Base-by-base conservation (phyloP, 1,284 basidiomycete genomes). In the Dichomitus squalens region DNA sequence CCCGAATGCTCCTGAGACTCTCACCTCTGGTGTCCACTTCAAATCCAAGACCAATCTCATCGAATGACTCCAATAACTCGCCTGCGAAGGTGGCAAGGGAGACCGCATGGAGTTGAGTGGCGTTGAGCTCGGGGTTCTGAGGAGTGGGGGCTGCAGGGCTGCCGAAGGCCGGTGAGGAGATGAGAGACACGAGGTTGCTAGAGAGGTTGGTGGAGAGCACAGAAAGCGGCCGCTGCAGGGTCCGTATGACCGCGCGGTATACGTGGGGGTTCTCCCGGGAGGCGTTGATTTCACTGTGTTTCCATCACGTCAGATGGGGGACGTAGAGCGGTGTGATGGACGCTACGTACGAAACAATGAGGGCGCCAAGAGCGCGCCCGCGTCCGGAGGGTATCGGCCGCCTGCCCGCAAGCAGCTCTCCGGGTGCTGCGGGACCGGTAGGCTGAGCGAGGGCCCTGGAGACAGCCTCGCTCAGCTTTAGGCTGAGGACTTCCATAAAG, bases 401-500 rank as follows among this genome's bases (percentile, higher is more conserved):
- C 65, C 81, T 85, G 27, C 89, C 88, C 48, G 75, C 73, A 16
- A 89, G 69, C 36, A 79, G 70, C 58, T 90, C 88, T 53, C 72
- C 72, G 5, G 76, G 70, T 48, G 72, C 65, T 23, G 77, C 76
- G 23, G 84, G 76, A 9, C 84, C 84, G 1, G 77, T 68, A 14
- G 89, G 87, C 61, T 87, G 85, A 12, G 82, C 78, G 40, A 92
- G 76, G 1, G 88, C 86, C 73, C 84, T 90, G 44, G 88, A 85
- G n/a, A 90, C 87, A 0, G 87, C 89, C 70, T 93, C 90, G 67
- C 85, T 90, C 39, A 93, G 76, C 69, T 87, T 90, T 55, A 92
- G 77, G 63, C 84, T 79, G 48, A 92, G 81, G 52, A 85, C 81
- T 69, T 91, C 87, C 58, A 92, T 79, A 71, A 91, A 92, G 5